Evolutionary conservation across 495 filamentous ascomycete genomes (phyloP).

Genomic region (Platismatia glauca): DNA sequence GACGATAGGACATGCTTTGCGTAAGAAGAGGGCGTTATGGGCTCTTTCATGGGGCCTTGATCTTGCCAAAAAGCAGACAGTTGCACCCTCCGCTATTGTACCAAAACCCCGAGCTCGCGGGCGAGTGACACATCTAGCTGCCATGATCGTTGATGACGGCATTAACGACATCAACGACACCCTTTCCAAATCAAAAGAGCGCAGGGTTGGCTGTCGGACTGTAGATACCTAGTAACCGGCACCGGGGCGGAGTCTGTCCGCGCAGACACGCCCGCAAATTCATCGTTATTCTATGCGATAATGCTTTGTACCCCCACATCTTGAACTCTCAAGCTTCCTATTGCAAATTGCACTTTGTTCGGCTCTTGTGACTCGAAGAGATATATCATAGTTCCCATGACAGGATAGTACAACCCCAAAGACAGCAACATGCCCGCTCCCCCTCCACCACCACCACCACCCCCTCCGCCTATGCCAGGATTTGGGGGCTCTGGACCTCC

Average conservation of each 20-base stretch:
- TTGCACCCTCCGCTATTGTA: neutral
- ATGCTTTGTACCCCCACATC: neutral
- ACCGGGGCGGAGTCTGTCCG: conserved; percentile 8
- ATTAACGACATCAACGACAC: neutral
- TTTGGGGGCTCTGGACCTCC: conserved; percentile 51
- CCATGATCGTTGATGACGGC: conserved; percentile 5
- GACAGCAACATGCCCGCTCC: conserved; percentile 46
- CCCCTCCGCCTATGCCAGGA: conserved; percentile 47
- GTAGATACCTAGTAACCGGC: too few species aligned
- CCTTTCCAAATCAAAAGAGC: neutral
- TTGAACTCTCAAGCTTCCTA: neutral
- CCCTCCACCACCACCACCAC: conserved; percentile 53
- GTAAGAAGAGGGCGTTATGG: neutral
- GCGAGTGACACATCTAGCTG: conserved; percentile 6
- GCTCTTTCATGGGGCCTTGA: neutral
- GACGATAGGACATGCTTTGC: neutral
- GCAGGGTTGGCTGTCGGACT: neutral
- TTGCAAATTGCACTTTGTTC: neutral
- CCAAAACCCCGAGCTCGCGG: neutral
- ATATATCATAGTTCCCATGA: neutral
- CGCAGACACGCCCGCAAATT: conserved; percentile 3
- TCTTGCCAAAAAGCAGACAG: conserved; percentile 6
- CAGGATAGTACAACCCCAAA: neutral
- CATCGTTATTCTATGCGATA: neutral
- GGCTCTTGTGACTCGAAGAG: neutral